Base-by-base conservation (phyloP, 345 rosid species). In the Xanthoceras sorbifolium region DNA sequence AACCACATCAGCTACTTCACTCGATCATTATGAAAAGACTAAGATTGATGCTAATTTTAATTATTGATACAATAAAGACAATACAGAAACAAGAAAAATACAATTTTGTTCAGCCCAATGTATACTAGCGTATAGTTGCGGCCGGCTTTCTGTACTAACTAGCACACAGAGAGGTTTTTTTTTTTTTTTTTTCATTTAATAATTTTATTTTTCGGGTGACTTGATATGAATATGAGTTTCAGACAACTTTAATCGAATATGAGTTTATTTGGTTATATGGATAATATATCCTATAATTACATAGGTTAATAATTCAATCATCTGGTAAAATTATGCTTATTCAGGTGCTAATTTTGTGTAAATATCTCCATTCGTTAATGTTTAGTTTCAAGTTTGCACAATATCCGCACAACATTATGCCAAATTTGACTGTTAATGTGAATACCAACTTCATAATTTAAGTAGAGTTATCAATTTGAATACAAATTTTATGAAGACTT, bases 111-210 rank as follows among this genome's bases (percentile, higher is more conserved):
- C 3, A 40, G 26, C 79, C 67, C 3, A 62, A 8, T 61, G 66
- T 72, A 42, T 36, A 65, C 7, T 34, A 32, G 25, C 28, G n/a
- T 71, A 31, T 80, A 79, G 84, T 26, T 48, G 48, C 80, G 84
- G 84, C 84, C 80, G 84, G 84, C 84, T 80, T 29, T 60, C 18
- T 71, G 80, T 73, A 50, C 55, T 17, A 73, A 69, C 6, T 70
- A 65, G 54, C 26, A 25, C 20, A 44, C 48, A 31, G 40, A 81
- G 80, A 74, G 64, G 42, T 26, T 50, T 22, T 57, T 22, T 42
- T 10, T 2, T 52, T 34, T 20, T 65, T 0, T 15, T 25, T 46
- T 46, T 4, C 9, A 2, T n/a, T 20, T 22, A 23, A 5, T 20
- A n/a, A n/a, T n/a, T n/a, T 29, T 42, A n/a, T 10, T 34, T 36